Evolutionary conservation across 352 stramenopile species (phyloP).

Genomic region (Pythium vanterpoolii): DNA sequence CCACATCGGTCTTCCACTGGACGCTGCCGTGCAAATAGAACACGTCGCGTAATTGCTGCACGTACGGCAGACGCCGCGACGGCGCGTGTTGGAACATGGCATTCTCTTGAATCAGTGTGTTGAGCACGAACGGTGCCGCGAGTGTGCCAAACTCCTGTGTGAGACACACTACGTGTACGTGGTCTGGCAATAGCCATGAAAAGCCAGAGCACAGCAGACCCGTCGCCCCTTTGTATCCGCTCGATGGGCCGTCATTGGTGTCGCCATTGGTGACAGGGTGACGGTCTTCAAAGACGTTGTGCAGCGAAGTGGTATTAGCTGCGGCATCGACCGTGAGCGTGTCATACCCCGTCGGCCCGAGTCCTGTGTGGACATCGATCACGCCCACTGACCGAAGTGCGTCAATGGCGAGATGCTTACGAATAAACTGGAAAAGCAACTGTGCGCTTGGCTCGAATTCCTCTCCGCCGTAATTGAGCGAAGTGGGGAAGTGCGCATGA

Average conservation of each 20-base stretch:
- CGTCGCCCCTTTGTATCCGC: slow-evolving; percentile 51
- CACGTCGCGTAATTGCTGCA: slow-evolving; percentile 61
- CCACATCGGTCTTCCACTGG: slow-evolving; percentile 58
- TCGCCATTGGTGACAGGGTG: slow-evolving; percentile 20
- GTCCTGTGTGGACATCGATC: slow-evolving; percentile 93
- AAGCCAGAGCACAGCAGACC: slow-evolving; percentile 47
- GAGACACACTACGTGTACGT: slow-evolving; percentile 38
- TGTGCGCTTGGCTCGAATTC: slow-evolving; percentile 68
- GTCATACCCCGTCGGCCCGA: slow-evolving; percentile 55
- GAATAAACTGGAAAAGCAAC: slow-evolving; percentile 62
- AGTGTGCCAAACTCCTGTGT: slow-evolving; percentile 77
- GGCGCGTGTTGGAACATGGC: slow-evolving; percentile 44
- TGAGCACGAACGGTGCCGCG: slow-evolving; percentile 52
- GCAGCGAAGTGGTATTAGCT: not conserved
- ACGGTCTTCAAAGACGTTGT: slow-evolving; percentile 23
- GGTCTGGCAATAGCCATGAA: slow-evolving; percentile 22
- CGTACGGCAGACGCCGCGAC: slow-evolving; percentile 44
- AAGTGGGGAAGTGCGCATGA: slow-evolving; percentile 79
- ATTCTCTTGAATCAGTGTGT: slow-evolving; percentile 66
- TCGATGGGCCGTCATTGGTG: slow-evolving; percentile 27
- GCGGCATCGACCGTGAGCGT: slow-evolving; percentile 41
- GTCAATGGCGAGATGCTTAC: slow-evolving; percentile 39
- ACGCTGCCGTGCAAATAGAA: slow-evolving; percentile 75
- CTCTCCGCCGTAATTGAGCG: slow-evolving; percentile 87
- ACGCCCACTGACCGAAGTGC: slow-evolving; percentile 61